A percentile compares a stretch with the other conserved stretches of the same genome.
phyloP scores from a whole-genome alignment of 2,329 filamentous ascomycete genomes.

The Fusarium tupiense region DNA sequence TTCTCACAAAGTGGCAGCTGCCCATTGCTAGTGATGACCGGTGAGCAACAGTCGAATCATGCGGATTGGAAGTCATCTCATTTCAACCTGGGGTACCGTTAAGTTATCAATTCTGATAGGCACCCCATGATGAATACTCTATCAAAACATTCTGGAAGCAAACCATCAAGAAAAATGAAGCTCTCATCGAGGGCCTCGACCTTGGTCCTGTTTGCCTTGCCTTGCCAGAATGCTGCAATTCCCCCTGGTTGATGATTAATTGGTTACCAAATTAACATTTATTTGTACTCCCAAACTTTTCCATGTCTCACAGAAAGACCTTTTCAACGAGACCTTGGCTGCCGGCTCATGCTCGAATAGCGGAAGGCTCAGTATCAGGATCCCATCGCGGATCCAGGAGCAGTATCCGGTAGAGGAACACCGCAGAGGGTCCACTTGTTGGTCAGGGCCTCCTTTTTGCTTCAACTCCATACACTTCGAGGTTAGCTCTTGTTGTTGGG shows the following conservation, averaged over 20 bases:
- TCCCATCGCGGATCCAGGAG: slow-evolving; percentile 28
- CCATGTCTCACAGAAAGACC: slow-evolving; percentile 28
- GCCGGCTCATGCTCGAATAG: background rate
- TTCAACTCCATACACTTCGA: slow-evolving; percentile 6
- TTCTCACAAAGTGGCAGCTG: background rate
- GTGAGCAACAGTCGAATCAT: background rate
- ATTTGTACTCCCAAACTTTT: slow-evolving; percentile 23
- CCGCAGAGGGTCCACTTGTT: slow-evolving; percentile 26
- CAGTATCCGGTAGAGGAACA: slow-evolving; percentile 33
- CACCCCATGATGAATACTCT: background rate
- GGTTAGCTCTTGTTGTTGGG: slow-evolving; percentile 21
- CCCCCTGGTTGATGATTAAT: slow-evolving; percentile 20
- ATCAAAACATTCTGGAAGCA: background rate
- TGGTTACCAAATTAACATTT: slow-evolving; percentile 39
- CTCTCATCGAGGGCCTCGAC: background rate
- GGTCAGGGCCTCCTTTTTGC: slow-evolving; percentile 18
- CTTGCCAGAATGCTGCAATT: background rate
- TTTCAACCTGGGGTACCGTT: background rate
- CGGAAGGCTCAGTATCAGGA: background rate
- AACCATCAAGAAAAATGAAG: background rate
- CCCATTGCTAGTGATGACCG: background rate
- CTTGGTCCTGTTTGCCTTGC: slow-evolving; percentile 9
- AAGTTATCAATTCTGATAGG: background rate
- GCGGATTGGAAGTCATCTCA: background rate
- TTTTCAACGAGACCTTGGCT: background rate